Evolutionary conservation across 2,329 filamentous ascomycete genomes (phyloP), one percentile per base, ranked within the genome.

Genomic region (Aspergillus aculeatus): DNA sequence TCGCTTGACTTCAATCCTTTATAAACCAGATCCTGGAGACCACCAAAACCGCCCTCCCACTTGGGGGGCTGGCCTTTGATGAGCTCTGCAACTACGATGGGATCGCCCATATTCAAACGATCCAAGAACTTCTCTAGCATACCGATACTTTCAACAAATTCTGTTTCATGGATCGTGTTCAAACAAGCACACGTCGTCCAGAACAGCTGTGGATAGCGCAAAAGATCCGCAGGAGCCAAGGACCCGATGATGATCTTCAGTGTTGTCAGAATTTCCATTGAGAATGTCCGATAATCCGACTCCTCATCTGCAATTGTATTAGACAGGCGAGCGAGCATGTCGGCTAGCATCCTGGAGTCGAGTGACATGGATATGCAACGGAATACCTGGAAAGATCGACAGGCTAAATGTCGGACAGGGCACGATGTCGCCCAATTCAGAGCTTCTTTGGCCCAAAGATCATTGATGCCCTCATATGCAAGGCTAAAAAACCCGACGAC

Each of bases 261-360:
- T 0, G 96, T 99, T 0, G 93, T 97, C 56, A 99, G 77, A 59
- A 99, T 98, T 73, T 99, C 96, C 89, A 98, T 94, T 0, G 95
- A 96, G 70, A 99, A 99, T 0, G 92, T 94, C 70, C 97, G 92
- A 56, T 97, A 96, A 76, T 98, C 94, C 0, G 88, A 85, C 69
- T 96, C 92, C 67, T 97, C 92, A 65, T 98, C 94, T 0, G 96
- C 93, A 68, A 99, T 95, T 0, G 95, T 99, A 74, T 98, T 99
- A 1, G 94, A 98, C 32, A 99, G 82, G 50, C 96, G 85, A 12
- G 91, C 93, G 23, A 99, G 86, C 92, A 99, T 99, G 70, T 99
- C 95, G 2, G 92, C 92, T 16, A 99, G 84, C 94, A 98, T 99
- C 59, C 88, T 83, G 66, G 96, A 92, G 71, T 99, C 94, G 23